Evolutionary conservation across 1,139 yeast species (phyloP), one percentile per base, ranked within the genome.

Genomic region (Debaryomyces singareniensis): DNA sequence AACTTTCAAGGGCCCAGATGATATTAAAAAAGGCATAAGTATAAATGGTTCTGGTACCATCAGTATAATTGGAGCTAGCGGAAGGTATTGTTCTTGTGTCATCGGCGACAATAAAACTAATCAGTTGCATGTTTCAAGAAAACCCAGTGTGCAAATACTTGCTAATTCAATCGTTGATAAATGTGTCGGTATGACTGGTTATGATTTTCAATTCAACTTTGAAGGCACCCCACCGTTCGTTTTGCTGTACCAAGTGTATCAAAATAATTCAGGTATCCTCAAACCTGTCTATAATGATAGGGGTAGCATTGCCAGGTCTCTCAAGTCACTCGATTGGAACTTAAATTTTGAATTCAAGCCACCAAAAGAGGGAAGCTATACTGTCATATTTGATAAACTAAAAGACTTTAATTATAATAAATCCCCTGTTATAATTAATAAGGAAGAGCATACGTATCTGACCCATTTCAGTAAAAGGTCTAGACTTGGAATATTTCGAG

Each of bases 141-240:
- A 61, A 11, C 91, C 91, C 3, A 53, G 49, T 35, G 68, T 77
- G 42, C 61, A 51, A 31, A 75, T 82, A 4, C 39, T 49, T 4
- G 72, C 84, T 1, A 60, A 64, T 3, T 78, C 87, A 2, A 75
- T 89, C 3, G 63, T 76, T 22, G 97, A 91, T 47, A 75, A 81
- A 35, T 91, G 99, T 59, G 83, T 93, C 20, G 98, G 98, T 1
- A 85, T 89, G 31, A 78, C 86, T 6, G 98, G 97, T 0, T 74
- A 68, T 42, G 60, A 62, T 15, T 76, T 86, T 35, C 71, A 72
- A 28, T 87, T 89, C 40, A 79, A 75, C 28, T 68, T 84, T 30
- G 58, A 71, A 4, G 98, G 98, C 11, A 71, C 77, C 16, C 82
- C 95, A 1, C 97, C 97, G 3, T 91, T 82, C 55, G 68, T 68